Evolutionary conservation across 371 early-diverging fungal species (phyloP).

Genomic region (Funneliformis caledonium): DNA sequence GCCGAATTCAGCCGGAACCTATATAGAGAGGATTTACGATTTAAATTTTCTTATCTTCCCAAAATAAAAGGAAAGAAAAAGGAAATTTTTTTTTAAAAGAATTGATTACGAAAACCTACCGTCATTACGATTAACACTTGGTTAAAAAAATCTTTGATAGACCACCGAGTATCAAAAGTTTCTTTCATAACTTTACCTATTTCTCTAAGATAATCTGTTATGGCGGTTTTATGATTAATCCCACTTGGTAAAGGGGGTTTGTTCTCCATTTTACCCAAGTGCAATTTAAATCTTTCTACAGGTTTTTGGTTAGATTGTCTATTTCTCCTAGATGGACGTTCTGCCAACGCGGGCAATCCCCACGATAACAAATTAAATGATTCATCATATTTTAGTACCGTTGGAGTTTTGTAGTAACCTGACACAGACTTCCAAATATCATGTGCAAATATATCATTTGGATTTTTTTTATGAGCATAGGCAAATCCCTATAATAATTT

Average conservation of each 20-base stretch:
- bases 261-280: constrained; percentile 9
- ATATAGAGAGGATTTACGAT: background rate
- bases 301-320: background rate
- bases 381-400: constrained; percentile 26
- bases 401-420: constrained; percentile 6
- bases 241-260: constrained; percentile 16
- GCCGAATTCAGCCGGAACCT: constrained; percentile 10
- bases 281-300: constrained; percentile 24
- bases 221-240: constrained; percentile 12
- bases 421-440: background rate
- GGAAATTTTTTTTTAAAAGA: too few species aligned
- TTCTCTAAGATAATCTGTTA: constrained; percentile 31
- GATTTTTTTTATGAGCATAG: background rate
- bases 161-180: background rate
- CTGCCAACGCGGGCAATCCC: constrained; percentile 22
- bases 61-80: too few species aligned
- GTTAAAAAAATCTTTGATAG: background rate
- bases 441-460: background rate
- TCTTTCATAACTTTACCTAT: background rate
- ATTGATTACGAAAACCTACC: background rate
- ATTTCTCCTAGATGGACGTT: background rate
- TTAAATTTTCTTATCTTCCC: too few species aligned
- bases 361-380: background rate
- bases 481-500: background rate
- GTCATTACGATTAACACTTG: background rate